Evolutionary conservation across 1,284 basidiomycete genomes (phyloP).

Genomic region (Microbotryum intermedium): DNA sequence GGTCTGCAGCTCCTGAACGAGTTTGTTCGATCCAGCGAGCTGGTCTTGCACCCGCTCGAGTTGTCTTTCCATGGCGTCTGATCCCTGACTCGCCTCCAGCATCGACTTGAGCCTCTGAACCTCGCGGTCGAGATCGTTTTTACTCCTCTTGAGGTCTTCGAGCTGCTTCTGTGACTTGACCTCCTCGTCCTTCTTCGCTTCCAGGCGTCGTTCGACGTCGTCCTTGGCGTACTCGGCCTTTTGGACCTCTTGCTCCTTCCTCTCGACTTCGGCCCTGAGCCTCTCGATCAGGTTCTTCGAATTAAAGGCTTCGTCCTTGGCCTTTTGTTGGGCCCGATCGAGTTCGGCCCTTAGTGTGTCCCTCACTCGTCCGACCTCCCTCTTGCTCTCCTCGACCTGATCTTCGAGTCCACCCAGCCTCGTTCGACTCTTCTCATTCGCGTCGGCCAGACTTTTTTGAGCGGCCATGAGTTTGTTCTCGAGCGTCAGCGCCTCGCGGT

Average conservation of each 20-base stretch:
- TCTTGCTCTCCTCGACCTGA: constrained; percentile 8
- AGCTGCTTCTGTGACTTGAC: background rate
- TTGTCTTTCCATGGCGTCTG: background rate
- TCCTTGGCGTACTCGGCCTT: constrained; percentile 1
- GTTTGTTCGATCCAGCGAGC: background rate
- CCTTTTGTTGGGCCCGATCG: background rate
- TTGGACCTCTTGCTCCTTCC: constrained; percentile 2
- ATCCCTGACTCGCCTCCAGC: background rate
- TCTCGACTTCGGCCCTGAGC: constrained; percentile 5
- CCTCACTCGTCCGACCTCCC: background rate
- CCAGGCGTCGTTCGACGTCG: background rate
- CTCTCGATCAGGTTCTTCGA: background rate
- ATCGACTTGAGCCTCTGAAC: background rate
- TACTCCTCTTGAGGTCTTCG: background rate
- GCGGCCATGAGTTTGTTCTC: constrained; percentile 18
- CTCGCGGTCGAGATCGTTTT: background rate
- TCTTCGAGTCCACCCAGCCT: background rate
- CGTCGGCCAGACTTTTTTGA: background rate
- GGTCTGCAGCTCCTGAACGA: background rate
- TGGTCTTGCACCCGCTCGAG: background rate
- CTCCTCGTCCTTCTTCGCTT: background rate
- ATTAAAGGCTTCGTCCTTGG: too few relatives aligned
- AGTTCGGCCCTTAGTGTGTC: background rate
- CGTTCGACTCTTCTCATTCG: background rate
- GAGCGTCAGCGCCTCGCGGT: constrained; percentile 4